Evolutionary conservation across 305 asterid species (phyloP).

Genomic region (Fraxinus paxiana): DNA sequence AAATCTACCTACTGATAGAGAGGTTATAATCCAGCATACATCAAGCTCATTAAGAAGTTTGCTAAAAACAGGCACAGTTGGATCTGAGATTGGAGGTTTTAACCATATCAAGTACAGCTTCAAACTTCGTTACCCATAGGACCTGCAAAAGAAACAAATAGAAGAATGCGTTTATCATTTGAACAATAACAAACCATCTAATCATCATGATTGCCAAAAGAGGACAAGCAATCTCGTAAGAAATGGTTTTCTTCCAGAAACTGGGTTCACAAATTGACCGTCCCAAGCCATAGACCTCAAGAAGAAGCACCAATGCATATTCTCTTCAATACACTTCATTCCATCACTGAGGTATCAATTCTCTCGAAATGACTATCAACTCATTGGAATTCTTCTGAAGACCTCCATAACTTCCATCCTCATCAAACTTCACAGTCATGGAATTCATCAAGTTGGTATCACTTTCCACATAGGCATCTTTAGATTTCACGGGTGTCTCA

Average conservation of each 20-base stretch:
- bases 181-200: slow-evolving; percentile 39
- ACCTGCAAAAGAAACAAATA: slow-evolving; percentile 76
- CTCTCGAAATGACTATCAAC: slow-evolving; percentile 19
- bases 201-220: slow-evolving; percentile 32
- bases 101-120: slow-evolving; percentile 41
- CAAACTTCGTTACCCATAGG: slow-evolving; percentile 30
- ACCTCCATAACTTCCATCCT: slow-evolving; percentile 27
- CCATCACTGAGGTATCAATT: slow-evolving; percentile 23
- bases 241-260: slow-evolving; percentile 25
- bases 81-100: slow-evolving; percentile 37
- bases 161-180: slow-evolving; percentile 35
- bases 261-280: slow-evolving; percentile 26
- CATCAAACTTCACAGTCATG: slow-evolving; percentile 28
- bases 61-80: slow-evolving; percentile 47
- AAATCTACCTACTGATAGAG: slow-evolving; percentile 54
- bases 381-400: slow-evolving; percentile 19
- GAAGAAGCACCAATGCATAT: slow-evolving; percentile 23
- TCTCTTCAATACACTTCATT: slow-evolving; percentile 10
- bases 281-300: slow-evolving; percentile 29
- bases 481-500: slow-evolving; percentile 37
- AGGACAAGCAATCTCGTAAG: slow-evolving; percentile 28
- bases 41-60: slow-evolving; percentile 52
- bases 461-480: slow-evolving; percentile 29
- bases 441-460: slow-evolving; percentile 32
- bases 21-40: slow-evolving; percentile 57